Evolutionary conservation across 371 early-diverging fungal species (phyloP), one percentile per base, ranked within the genome.

Genomic region (Mucor velutinosus): DNA sequence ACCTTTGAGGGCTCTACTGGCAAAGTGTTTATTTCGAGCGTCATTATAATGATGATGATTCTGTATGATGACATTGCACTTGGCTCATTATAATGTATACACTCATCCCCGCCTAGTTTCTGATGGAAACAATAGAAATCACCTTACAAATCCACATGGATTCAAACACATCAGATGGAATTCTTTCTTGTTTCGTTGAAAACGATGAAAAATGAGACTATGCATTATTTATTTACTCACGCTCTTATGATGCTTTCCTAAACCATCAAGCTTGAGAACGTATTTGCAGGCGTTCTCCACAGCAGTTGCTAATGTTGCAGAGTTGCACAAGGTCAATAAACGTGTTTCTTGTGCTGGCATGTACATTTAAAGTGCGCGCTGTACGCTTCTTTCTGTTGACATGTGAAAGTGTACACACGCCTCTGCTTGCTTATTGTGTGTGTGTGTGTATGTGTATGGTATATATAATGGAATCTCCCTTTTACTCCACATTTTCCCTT

Each of bases 391-490:
- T 62, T 61, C 17, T 3, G 32, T 62, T 53, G 32, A 62, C 62
- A 53, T 49, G 62, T 49, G 51, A 62, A 51, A 61, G 37, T 11
- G n/a, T 58, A 58, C 58, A 58, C 58, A 58, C 58, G 32, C 32
- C 33, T 33, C 7, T 33, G 33, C 7, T 58, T 58, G 49, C 49
- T 51, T 14, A 51, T 51, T 51, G 51, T 51, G 21, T 51, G 19
- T 21, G 51, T 23, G 23, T 12, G 8, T 21, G 30, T n/a, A n/a
- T n/a, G n/a, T n/a, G n/a, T n/a, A 30, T 2, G 6, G 30, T 33
- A 33, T 32, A 19, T 10, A 7, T 35, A 39, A 21, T 35, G 23
- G 14, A 58, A 58, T 45, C 25, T 27, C 39, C 60, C 23, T 43
- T 60, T 27, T 15, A 17, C 45, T 27, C 43, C 14, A 30, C 25